Percentiles rank a stretch among this genome's conserved stretches.
phyloP scores from a whole-genome alignment of 768 basidiomycete species.

The Lanmaoa pseudosensibilis region DNA sequence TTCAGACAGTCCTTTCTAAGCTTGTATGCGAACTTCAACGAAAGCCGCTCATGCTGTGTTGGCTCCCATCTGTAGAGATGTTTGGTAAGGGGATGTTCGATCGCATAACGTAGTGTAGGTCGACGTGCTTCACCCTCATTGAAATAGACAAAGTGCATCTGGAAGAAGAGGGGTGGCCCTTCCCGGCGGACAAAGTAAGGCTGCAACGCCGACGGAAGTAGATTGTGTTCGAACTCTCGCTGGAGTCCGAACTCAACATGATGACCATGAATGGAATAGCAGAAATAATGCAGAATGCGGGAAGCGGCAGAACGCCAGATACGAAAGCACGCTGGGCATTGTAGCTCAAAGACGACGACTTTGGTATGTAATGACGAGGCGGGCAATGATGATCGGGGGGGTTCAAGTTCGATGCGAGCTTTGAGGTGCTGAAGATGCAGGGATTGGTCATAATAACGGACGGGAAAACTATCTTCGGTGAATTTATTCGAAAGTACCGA shows the following conservation, averaged over 20 bases:
- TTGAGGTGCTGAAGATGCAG: constrained; percentile 25
- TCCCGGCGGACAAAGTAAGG: not conserved
- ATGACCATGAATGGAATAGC: not conserved
- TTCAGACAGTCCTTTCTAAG: too few relatives aligned
- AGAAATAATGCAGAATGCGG: constrained; percentile 29
- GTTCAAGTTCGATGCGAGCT: constrained; percentile 24
- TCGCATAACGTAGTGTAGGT: not conserved
- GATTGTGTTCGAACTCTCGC: not conserved
- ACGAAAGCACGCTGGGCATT: too few relatives aligned
- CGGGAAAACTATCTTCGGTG: constrained; percentile 26
- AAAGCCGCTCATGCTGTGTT: too few relatives aligned
- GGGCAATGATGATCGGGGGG: constrained; percentile 41
- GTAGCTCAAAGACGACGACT: constrained; percentile 42
- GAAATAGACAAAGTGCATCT: not conserved
- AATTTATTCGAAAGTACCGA: constrained; percentile 35
- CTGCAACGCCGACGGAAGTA: constrained; percentile 19
- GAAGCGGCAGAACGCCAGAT: constrained; percentile 41
- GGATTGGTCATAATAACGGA: constrained; percentile 35
- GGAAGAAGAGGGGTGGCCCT: not conserved
- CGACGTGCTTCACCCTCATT: too few relatives aligned
- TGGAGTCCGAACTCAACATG: not conserved
- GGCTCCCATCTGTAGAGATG: too few relatives aligned
- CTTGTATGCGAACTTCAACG: too few relatives aligned
- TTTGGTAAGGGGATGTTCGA: not conserved
- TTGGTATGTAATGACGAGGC: constrained; percentile 26